phyloP scores from a whole-genome alignment of 2,329 filamentous ascomycete species.

The Blastomyces gilchristii region DNA sequence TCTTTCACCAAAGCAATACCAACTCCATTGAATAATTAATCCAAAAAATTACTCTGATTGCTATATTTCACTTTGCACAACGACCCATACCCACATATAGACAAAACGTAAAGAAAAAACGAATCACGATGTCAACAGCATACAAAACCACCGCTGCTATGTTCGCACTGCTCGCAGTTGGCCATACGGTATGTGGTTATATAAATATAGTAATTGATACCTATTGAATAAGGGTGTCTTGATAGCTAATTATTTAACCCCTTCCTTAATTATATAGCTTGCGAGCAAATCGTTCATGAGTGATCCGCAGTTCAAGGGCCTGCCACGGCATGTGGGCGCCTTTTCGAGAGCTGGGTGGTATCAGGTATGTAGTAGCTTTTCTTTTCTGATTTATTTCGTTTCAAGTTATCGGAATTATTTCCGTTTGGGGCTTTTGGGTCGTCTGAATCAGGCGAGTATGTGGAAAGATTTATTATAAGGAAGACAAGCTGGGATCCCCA shows the following conservation, averaged over 20 bases:
- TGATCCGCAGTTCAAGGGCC: slow-evolving; percentile 20
- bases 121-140: neutral
- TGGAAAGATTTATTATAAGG: neutral
- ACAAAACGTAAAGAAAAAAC: neutral
- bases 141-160: slow-evolving; percentile 13
- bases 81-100: neutral
- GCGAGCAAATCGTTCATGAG: slow-evolving; percentile 19
- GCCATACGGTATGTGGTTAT: slow-evolving; percentile 19
- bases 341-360: slow-evolving; percentile 22
- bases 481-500: neutral
- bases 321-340: slow-evolving; percentile 10
- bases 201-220: neutral
- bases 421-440: neutral
- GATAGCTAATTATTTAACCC: neutral
- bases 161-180: slow-evolving; percentile 18
- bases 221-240: neutral
- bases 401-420: neutral
- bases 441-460: neutral
- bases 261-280: slow-evolving; percentile 12
- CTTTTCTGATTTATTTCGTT: neutral
- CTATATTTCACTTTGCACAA: neutral
- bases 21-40: neutral
- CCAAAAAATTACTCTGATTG: neutral
- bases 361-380: slow-evolving; percentile 16
- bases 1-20: no score